phyloP scores from a whole-genome alignment of 75 land plant genomes.

The Picea sitchensis region DNA sequence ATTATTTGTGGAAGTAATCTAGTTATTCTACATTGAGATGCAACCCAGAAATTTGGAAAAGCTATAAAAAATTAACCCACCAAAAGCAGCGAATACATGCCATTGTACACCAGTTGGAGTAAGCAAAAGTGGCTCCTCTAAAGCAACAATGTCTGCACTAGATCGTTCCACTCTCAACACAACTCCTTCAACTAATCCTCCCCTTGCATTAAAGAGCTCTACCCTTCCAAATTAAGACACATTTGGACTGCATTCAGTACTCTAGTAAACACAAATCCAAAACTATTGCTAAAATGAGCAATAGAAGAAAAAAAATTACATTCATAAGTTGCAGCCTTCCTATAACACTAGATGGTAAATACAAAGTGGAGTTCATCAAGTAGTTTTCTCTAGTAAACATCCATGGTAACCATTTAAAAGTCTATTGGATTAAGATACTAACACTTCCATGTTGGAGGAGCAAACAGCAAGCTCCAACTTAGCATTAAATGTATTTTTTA shows the following conservation, averaged over 20 bases:
- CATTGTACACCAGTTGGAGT: slow-evolving; percentile 52
- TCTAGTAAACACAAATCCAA: not conserved
- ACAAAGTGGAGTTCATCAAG: not conserved
- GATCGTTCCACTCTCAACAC: slow-evolving; percentile 43
- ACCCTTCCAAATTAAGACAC: slow-evolving; percentile 47
- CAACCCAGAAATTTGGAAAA: not conserved
- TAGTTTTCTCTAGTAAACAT: not conserved
- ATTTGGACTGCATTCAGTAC: slow-evolving; percentile 11
- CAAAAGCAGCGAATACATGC: slow-evolving; percentile 92
- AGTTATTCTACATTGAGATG: not conserved
- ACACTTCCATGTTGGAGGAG: not conserved
- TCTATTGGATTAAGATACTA: not conserved
- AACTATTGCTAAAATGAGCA: not conserved
- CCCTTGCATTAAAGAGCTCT: slow-evolving; percentile 90
- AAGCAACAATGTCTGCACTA: slow-evolving; percentile 52
- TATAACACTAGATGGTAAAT: not conserved
- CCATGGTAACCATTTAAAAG: not conserved
- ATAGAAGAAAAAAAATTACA: not conserved
- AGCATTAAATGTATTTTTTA: no score
- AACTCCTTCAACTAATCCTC: slow-evolving; percentile 73
- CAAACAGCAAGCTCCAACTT: no score
- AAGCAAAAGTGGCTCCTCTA: slow-evolving; percentile 34
- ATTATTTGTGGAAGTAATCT: not conserved
- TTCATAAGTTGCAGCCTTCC: not conserved
- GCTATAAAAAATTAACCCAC: slow-evolving; percentile 27